Evolutionary conservation across 345 rosid species (phyloP), one percentile per base, ranked within the genome.

Genomic region (Lagerstroemia speciosa): DNA sequence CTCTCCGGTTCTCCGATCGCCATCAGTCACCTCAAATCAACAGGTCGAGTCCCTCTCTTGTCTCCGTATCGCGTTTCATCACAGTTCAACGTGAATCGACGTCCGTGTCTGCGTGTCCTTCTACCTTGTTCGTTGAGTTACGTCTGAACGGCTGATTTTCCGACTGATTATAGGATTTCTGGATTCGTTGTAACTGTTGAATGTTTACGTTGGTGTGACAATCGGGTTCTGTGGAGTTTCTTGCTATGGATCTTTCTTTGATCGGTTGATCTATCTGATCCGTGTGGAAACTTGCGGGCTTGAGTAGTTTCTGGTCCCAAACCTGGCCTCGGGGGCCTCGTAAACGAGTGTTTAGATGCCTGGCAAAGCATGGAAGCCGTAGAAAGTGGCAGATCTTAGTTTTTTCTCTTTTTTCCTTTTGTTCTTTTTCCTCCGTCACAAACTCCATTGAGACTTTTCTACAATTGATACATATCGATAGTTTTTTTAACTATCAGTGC

Each of bases 1-100:
- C 67, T 71, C 34, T n/a, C 62, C 67, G 31, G 73, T 72, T 66
- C 75, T 30, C 31, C 22, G 29, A 17, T 53, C 58, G 33, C 10
- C 72, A 45, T 53, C 33, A 74, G 8, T 46, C 48, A 60, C 41
- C 43, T 8, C 53, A 63, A 24, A 14, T 45, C 36, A 20, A 24
- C 71, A 69, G 65, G 71, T 57, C 34, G 5, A n/a, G 14, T 52
- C 17, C 30, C 62, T 33, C 50, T 57, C 27, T 40, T 29, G 32
- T 58, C 15, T 58, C 22, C 30, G 34, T 58, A 11, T 27, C 20
- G 46, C 3, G 46, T 26, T 12, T 48, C 5, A 2, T 12, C n/a
- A 3, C 12, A 20, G 50, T 14, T 45, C 11, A 15, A 45, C 22
- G 24, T 48, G 53, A 20, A 48, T 48, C 3, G 53, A 17, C 53